A percentile compares a stretch with the other conserved stretches of the same genome.
phyloP scores from a whole-genome alignment of 305 asterid species.

The Fraxinus baroniana region DNA sequence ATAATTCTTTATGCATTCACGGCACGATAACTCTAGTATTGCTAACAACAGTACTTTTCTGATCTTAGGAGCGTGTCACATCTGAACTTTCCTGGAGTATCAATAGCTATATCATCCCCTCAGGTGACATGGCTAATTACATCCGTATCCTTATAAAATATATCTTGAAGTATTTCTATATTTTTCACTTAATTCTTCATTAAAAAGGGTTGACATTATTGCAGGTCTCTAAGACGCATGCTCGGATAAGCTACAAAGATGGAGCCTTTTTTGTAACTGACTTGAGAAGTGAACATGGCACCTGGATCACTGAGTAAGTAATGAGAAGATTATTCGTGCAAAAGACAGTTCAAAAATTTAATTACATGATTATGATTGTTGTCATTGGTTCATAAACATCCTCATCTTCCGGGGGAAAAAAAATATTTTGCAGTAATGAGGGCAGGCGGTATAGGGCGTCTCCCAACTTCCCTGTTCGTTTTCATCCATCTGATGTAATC shows the following conservation, averaged over 20 bases:
- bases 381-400: not conserved
- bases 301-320: slow-evolving; percentile 78
- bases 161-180: not conserved
- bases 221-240: slow-evolving; percentile 77
- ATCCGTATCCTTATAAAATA: not conserved
- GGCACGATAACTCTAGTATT: not conserved
- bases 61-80: slow-evolving; percentile 58
- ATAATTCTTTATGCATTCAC: not conserved
- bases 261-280: slow-evolving; percentile 78
- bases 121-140: slow-evolving; percentile 40
- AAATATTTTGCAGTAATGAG: slow-evolving; percentile 52
- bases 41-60: not conserved
- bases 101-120: slow-evolving; percentile 58
- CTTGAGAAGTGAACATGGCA: slow-evolving; percentile 80
- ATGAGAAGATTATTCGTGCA: not conserved
- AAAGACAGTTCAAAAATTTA: not conserved
- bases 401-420: not conserved
- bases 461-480: slow-evolving; percentile 71
- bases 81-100: slow-evolving; percentile 60
- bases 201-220: not conserved
- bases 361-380: not conserved
- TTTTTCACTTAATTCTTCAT: not conserved
- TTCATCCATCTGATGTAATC: slow-evolving; percentile 73
- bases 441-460: slow-evolving; percentile 62
- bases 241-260: slow-evolving; percentile 69